Evolutionary conservation across 1,139 yeast genomes (phyloP), one percentile per base, ranked within the genome.

Genomic region (Keqinozyma sinolaborantium): DNA sequence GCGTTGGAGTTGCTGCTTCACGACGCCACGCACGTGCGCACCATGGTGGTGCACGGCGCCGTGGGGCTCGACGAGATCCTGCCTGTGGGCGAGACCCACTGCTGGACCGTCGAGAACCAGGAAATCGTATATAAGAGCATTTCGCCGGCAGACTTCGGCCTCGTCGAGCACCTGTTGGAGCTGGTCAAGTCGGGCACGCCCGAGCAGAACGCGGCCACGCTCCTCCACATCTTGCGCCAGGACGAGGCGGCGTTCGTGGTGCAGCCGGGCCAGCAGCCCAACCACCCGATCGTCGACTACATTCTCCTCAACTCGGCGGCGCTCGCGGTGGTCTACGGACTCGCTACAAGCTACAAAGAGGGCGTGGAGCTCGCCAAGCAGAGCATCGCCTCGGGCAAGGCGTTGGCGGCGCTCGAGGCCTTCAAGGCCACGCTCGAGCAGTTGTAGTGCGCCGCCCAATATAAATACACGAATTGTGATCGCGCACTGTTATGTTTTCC

Each of bases 41-140:
- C 95, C 2, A 74, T 88, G 78, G 85, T 92, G 23, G 98, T 92
- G 11, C 90, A 83, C 77, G 98, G 98, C 10, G 79, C 80, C 31
- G 76, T 86, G 31, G 95, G 96, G 0, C 66, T 92, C 21, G 98
- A 92, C 51, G 98, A 92, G 56, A 84, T 92, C 24, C 83, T 96
- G 1, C 96, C 97, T 1, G 76, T 82, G 26, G 97, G 97, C 0
- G 58, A 64, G 35, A 82, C 97, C 5, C 74, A 77, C 36, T 77
- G 83, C 40, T 92, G 98, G 98, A 64, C 71, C 35, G 75, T 84
- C 9, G 76, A 73, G 41, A 46, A 76, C 31, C 71, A 70, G 1
- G 51, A 56, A 1, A 71, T 71, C 23, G 43, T 56, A 23, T 51
- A 44, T 24, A 50, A 51, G 10, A 46, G 51, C 42, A 42, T 81